Evolutionary conservation across 192 early-diverging fungal genomes (phyloP).

Genomic region (Tieghemiomyces parasiticus): DNA sequence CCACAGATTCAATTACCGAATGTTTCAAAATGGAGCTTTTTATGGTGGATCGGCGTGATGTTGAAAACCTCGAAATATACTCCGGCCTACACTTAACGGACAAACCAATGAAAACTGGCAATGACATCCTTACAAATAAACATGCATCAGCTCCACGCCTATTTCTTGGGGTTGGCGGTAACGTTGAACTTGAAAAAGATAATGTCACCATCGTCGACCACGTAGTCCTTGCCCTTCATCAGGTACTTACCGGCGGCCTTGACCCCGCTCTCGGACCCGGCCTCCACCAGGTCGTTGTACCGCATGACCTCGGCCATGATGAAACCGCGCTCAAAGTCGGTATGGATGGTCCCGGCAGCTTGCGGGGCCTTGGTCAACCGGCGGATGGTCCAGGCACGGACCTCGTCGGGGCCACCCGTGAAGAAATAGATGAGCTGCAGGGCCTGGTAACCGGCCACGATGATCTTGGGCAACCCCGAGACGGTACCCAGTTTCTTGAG

Average conservation of each 20-base stretch:
- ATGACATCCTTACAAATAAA: no score
- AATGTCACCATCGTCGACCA: conserved; percentile 88
- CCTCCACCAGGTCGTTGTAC: conserved; percentile 72
- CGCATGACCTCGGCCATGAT: conserved; percentile 90
- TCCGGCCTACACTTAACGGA: no score
- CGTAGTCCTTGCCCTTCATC: conserved; percentile 84
- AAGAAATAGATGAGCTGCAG: conserved; percentile 88
- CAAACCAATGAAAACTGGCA: no score
- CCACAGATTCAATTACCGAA: no score
- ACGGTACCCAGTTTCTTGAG: conserved; percentile 43
- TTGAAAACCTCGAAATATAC: no score
- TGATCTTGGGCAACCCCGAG: conserved; percentile 79
- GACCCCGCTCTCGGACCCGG: conserved; percentile 74
- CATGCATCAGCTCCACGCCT: no score
- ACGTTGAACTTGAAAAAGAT: conserved; percentile 59
- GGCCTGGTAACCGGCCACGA: conserved; percentile 77
- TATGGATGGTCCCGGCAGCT: conserved; percentile 88
- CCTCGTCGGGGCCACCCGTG: conserved; percentile 83
- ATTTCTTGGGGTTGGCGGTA: conserved; percentile 31
- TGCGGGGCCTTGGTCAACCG: conserved; percentile 72
- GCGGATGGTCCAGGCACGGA: conserved; percentile 85
- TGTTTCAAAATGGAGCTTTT: no score
- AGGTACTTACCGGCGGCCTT: conserved; percentile 83
- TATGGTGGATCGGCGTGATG: no score
- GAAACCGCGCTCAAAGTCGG: conserved; percentile 70